These are phyloP conservation scores for Pestalotiopsis fici DNA, from an alignment of 2,329 filamentous ascomycete genomes.

Conservation along the genomic window DNA sequence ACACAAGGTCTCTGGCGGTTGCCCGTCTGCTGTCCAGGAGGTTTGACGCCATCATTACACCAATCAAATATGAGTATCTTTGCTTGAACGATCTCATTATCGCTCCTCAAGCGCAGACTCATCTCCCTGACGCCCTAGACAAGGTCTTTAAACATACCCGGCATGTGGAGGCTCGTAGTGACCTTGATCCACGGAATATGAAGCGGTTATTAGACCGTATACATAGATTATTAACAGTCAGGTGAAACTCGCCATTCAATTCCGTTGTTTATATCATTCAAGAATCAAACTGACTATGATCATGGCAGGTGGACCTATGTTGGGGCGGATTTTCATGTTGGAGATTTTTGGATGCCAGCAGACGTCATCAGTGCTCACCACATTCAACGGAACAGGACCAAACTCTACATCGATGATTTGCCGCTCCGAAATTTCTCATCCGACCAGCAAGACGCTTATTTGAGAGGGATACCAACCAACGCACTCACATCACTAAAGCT, in stretches of 20 bases:
- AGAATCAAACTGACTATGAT: not conserved
- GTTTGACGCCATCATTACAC: conserved; percentile 42
- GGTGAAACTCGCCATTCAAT: conserved; percentile 27
- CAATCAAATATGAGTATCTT: conserved; percentile 41
- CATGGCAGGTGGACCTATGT: conserved; percentile 40
- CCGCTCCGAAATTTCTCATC: conserved; percentile 38
- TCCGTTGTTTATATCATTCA: too few species aligned
- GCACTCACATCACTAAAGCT: conserved; percentile 42
- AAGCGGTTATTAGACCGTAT: conserved; percentile 35
- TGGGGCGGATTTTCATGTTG: conserved; percentile 25
- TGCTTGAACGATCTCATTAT: conserved; percentile 39
- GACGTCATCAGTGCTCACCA: conserved; percentile 36
- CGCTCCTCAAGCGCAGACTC: conserved; percentile 29
- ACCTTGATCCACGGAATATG: conserved; percentile 38
- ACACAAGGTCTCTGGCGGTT: conserved; percentile 31
- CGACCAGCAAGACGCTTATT: conserved; percentile 35
- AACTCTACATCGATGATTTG: conserved; percentile 41
- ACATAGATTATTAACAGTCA: conserved; percentile 37
- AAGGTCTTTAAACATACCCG: conserved; percentile 39
- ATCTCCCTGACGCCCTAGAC: conserved; percentile 31
- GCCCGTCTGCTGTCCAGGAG: conserved; percentile 39
- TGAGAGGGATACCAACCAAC: conserved; percentile 38
- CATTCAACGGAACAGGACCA: conserved; percentile 27
- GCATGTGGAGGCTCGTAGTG: conserved; percentile 40
- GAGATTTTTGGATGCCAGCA: conserved; percentile 36